These are phyloP conservation scores for Pseudocercospora vitis DNA, from an alignment of 2,329 filamentous ascomycete species.

Conservation along the genomic window DNA sequence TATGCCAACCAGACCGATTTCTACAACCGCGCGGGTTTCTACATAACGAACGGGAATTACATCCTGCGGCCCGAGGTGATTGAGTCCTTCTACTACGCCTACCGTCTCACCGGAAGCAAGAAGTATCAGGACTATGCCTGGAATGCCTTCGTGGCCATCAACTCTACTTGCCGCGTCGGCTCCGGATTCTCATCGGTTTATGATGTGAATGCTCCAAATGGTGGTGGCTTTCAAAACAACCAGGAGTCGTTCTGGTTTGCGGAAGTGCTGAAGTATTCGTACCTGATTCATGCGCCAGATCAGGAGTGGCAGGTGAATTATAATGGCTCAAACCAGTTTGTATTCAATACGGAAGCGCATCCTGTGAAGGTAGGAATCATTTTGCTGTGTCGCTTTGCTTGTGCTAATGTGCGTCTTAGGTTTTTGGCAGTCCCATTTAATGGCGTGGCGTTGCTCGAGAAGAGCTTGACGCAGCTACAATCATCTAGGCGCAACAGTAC, in stretches of 20 bases:
- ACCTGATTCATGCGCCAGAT: constrained; percentile 62
- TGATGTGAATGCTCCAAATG: constrained; percentile 17
- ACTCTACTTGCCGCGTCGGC: constrained; percentile 19
- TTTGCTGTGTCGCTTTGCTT: neutral
- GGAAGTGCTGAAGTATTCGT: constrained; percentile 81
- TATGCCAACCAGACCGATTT: constrained; percentile 51
- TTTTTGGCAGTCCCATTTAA: constrained; percentile 14
- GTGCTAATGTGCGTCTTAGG: neutral
- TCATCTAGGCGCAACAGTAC: neutral
- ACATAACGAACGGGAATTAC: constrained; percentile 62
- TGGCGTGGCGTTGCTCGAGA: neutral
- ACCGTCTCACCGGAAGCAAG: constrained; percentile 24
- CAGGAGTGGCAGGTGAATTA: constrained; percentile 55
- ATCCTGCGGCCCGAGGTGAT: constrained; percentile 58
- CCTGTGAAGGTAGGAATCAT: constrained; percentile 54
- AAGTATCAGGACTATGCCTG: constrained; percentile 26
- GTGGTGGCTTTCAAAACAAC: constrained; percentile 60
- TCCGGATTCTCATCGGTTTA: constrained; percentile 22
- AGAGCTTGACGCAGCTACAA: neutral
- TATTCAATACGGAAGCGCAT: constrained; percentile 67
- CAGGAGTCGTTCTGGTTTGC: constrained; percentile 89
- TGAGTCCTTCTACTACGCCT: constrained; percentile 29
- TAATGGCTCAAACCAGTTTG: constrained; percentile 53
- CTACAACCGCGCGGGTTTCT: constrained; percentile 66
- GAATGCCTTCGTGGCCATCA: constrained; percentile 25